Base-by-base conservation (phyloP, 2,329 filamentous ascomycete species). In the Stemphylium lycopersici region DNA sequence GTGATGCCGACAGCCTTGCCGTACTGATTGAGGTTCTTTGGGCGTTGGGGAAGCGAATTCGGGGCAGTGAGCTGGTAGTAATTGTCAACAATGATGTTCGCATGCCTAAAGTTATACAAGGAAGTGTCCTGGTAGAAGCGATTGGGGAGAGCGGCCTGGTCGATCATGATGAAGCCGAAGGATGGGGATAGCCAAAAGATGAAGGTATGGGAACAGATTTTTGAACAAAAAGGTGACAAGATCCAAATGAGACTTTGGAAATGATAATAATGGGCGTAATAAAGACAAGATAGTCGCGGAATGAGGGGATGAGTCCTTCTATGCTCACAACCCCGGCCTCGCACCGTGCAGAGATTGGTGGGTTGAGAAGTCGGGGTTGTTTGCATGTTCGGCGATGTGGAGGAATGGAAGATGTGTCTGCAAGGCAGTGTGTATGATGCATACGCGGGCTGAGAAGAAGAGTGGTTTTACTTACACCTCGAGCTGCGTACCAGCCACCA, bases 1-100 rank as follows among this genome's bases (percentile, higher is more conserved):
- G 70, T 74, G 16, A 83, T 65, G 32, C 69, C 67, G 26, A 73
- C 67, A 20, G 74, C 64, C 29, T 61, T 72, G 33, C 80, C 81
- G 34, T 73, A 69, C 39, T 55, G 73, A 55, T 72, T 76, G 67
- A 75, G 68, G 48, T 65, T 66, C 29, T 63, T 65, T 8, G 74
- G 79, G 7, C 76, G 76, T 34, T 59, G 58, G 12, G 71, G 69
- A 12, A 77, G 70, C 4, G 55, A 34, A 0, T 36, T 11, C 2
- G 73, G 71, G 7, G 70, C 46, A 1, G 54, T 29, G 15, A 67
- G 37, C 73, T 75, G 59, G 13, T 40, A 29, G 12, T 24, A 24
- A 32, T 44, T 47, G 59, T 71, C 55, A 68, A 65, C 64, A 34
- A 61, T 48, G 16, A 68, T 56, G 47, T 68, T 61, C 8, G 58